These are phyloP conservation scores for Gloeopeniophorella convolvens DNA, from an alignment of 768 basidiomycete genomes.

Conservation along the genomic window DNA sequence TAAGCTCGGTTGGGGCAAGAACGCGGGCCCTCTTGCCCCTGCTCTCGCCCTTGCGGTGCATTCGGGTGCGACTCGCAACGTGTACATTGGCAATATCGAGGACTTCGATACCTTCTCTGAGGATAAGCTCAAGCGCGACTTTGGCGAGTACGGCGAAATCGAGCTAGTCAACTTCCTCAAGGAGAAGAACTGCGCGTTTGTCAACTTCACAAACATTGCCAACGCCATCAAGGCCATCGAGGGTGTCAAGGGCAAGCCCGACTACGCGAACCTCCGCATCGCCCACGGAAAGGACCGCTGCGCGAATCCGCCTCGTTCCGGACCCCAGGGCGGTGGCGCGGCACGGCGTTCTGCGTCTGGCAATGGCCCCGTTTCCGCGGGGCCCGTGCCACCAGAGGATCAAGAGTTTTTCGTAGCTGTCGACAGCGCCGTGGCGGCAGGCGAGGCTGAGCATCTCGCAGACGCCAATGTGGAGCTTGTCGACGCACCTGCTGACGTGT, in stretches of 20 bases:
- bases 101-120: constrained; percentile 92
- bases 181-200: constrained; percentile 95
- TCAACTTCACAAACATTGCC: constrained; percentile 91
- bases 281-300: constrained; percentile 95
- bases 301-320: constrained; percentile 84
- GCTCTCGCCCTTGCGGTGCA: constrained; percentile 84
- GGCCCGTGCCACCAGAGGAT: constrained; percentile 2
- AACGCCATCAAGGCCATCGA: constrained; percentile 99
- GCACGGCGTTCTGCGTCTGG: constrained; percentile 42
- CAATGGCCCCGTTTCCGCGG: constrained; percentile 26
- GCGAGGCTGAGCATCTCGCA: constrained; percentile 8
- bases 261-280: constrained; percentile 84
- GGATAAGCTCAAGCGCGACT: constrained; percentile 86
- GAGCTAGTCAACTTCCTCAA: constrained; percentile 94
- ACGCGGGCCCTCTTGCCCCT: constrained; percentile 80
- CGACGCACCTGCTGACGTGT: constrained; percentile 9
- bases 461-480: constrained; percentile 8
- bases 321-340: constrained; percentile 62
- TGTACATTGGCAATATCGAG: constrained; percentile 92
- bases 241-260: constrained; percentile 83
- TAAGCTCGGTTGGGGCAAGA: constrained; percentile 98
- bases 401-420: constrained; percentile 16
- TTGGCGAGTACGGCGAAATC: constrained; percentile 94
- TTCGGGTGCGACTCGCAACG: constrained; percentile 90
- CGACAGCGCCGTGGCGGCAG: not conserved